A percentile compares a stretch with the other conserved stretches of the same genome.
Evolutionary conservation across 177 flowering plant genomes (phyloP).

Genomic region (Tripterygium wilfordii): DNA sequence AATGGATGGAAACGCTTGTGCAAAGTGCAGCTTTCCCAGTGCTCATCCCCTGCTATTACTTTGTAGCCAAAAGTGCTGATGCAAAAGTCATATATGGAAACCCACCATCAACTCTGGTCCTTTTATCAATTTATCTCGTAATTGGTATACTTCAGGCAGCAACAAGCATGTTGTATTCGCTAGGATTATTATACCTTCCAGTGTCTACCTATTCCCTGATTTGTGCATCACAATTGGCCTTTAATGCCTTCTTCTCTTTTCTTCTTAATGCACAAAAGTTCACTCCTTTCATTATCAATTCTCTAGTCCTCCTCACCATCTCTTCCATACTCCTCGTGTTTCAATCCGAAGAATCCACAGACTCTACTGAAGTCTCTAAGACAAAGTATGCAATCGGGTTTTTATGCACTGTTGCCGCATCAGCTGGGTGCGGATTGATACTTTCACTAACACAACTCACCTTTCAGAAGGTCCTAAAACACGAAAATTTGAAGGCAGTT

Average conservation of each 20-base stretch:
- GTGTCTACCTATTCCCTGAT: conserved; percentile 34
- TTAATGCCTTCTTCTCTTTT: conserved; percentile 37
- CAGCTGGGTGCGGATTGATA: conserved; percentile 28
- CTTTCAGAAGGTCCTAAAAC: conserved; percentile 28
- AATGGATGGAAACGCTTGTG: conserved; percentile 35
- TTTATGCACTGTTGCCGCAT: conserved; percentile 37
- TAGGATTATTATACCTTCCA: conserved; percentile 32
- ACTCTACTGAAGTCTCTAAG: conserved; percentile 7
- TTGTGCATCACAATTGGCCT: conserved; percentile 31
- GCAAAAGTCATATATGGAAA: background rate
- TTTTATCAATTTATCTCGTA: conserved; percentile 15
- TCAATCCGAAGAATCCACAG: background rate
- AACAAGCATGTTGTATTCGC: conserved; percentile 15
- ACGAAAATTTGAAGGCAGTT: conserved; percentile 10
- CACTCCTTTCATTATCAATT: conserved; percentile 18
- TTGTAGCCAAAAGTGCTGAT: background rate
- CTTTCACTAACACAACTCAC: conserved; percentile 31
- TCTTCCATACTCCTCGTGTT: conserved; percentile 21
- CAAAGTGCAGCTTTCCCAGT: conserved; percentile 33
- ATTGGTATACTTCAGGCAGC: conserved; percentile 28
- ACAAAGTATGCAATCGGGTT: conserved; percentile 29
- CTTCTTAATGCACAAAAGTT: conserved; percentile 28
- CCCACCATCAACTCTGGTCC: conserved; percentile 4
- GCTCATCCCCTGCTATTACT: conserved; percentile 26
- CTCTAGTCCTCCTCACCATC: conserved; percentile 19